These are phyloP conservation scores for Xylaria intraflava DNA, from an alignment of 495 filamentous ascomycete species.

Conservation along the genomic window DNA sequence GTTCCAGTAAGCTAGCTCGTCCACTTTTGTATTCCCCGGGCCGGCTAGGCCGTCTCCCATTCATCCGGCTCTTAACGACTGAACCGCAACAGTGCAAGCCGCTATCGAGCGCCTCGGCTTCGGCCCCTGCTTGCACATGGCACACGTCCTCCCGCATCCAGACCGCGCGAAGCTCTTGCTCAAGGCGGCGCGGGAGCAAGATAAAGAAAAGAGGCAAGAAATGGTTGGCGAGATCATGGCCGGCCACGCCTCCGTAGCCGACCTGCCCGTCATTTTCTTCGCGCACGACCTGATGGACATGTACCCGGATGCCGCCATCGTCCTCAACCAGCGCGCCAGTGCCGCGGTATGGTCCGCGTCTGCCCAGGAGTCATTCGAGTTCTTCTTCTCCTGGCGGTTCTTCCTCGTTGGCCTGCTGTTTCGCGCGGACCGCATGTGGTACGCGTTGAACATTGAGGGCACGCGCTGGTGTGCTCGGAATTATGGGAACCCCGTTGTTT, in stretches of 20 bases:
- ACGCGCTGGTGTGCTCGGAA: neutral
- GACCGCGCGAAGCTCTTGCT: conserved; percentile 12
- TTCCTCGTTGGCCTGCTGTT: neutral
- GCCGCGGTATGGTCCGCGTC: conserved; percentile 9
- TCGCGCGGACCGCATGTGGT: neutral
- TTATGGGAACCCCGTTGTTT: neutral
- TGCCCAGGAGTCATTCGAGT: conserved; percentile 9
- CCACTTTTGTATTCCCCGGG: no score
- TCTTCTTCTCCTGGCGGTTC: conserved; percentile 14
- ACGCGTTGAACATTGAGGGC: neutral
- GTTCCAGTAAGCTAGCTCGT: conserved; percentile 11
- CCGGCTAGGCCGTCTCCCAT: no score
- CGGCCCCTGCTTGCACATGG: conserved; percentile 22
- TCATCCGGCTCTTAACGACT: no score
- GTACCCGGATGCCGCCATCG: conserved; percentile 28
- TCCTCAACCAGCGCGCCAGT: conserved; percentile 23
- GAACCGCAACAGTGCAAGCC: conserved; percentile 22
- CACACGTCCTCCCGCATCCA: no score
- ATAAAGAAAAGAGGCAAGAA: conserved; percentile 17
- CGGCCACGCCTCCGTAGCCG: conserved; percentile 19
- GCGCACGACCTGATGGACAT: conserved; percentile 31
- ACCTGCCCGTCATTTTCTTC: conserved; percentile 22
- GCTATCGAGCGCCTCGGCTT: conserved; percentile 18
- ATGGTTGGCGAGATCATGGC: conserved; percentile 17
- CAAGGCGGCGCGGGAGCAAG: conserved; percentile 14